These are phyloP conservation scores for Vanrija pseudolonga DNA, from an alignment of 1,284 basidiomycete species.

Conservation along the genomic window DNA sequence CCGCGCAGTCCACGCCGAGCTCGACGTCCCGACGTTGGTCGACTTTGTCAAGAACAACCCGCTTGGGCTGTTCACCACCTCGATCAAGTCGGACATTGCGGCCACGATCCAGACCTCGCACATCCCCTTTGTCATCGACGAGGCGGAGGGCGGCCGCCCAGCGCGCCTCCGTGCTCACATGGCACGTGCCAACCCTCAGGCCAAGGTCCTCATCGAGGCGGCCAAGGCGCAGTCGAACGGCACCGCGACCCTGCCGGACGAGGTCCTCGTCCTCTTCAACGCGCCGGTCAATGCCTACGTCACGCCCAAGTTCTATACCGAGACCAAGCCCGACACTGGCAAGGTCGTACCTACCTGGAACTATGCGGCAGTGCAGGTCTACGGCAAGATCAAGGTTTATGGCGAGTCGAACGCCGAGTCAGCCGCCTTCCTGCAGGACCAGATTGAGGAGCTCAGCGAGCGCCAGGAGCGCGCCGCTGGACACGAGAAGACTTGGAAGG, in stretches of 20 bases:
- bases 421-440: conserved; percentile 30
- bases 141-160: conserved; percentile 2
- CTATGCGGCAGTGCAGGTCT: conserved; percentile 48
- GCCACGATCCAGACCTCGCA: conserved; percentile 51
- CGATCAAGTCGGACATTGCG: conserved; percentile 35
- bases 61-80: conserved; percentile 50
- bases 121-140: conserved; percentile 51
- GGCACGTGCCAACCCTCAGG: conserved; percentile 47
- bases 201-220: conserved; percentile 33
- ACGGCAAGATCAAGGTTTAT: conserved; percentile 37
- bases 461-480: conserved; percentile 23
- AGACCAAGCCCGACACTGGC: conserved; percentile 44
- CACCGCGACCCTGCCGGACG: conserved; percentile 23
- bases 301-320: conserved; percentile 44
- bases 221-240: neutral
- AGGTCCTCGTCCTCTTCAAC: conserved; percentile 47
- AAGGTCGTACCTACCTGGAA: conserved; percentile 51
- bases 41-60: conserved; percentile 49
- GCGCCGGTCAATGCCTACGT: conserved; percentile 44
- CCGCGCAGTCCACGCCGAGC: conserved; percentile 50
- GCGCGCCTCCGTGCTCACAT: conserved; percentile 42
- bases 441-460: conserved; percentile 36
- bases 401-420: conserved; percentile 19
- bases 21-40: conserved; percentile 44
- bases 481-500: conserved; percentile 38